A percentile compares a stretch with the other conserved stretches of the same genome.
These are phyloP conservation scores for Quercus phellos DNA, from an alignment of 331 rosid species.

Conservation along the genomic window DNA sequence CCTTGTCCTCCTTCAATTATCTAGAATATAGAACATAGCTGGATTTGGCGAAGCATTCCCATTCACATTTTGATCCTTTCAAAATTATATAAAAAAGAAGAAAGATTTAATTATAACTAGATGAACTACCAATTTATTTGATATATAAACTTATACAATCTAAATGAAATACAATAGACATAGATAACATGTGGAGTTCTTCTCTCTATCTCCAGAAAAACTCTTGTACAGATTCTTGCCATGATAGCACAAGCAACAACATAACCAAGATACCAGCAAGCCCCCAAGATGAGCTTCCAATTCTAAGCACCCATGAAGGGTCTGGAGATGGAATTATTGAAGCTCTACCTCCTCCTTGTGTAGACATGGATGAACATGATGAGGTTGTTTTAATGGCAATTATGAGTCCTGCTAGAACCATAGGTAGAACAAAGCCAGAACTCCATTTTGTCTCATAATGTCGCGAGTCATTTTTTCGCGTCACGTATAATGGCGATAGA, in stretches of 20 bases:
- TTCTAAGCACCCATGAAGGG: conserved; percentile 72
- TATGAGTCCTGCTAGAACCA: conserved; percentile 73
- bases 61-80: too few species aligned
- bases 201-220: conserved; percentile 60
- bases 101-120: too few species aligned
- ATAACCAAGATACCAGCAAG: conserved; percentile 58
- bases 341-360: conserved; percentile 18
- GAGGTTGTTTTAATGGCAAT: conserved; percentile 69
- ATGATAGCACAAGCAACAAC: conserved; percentile 68
- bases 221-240: conserved; percentile 62
- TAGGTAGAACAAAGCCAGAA: conserved; percentile 69
- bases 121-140: neutral
- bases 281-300: conserved; percentile 78
- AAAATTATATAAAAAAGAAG: too few species aligned
- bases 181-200: neutral
- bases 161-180: neutral
- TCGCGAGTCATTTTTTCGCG: conserved; percentile 26
- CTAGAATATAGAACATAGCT: too few species aligned
- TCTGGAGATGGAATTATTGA: conserved; percentile 47
- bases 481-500: conserved; percentile 57
- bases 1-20: too few species aligned
- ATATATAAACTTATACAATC: neutral
- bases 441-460: conserved; percentile 56
- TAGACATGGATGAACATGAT: conserved; percentile 12
- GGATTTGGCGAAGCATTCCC: too few species aligned